phyloP scores from a whole-genome alignment of 2,329 filamentous ascomycete species.

The Neopestalotiopsis rosae region DNA sequence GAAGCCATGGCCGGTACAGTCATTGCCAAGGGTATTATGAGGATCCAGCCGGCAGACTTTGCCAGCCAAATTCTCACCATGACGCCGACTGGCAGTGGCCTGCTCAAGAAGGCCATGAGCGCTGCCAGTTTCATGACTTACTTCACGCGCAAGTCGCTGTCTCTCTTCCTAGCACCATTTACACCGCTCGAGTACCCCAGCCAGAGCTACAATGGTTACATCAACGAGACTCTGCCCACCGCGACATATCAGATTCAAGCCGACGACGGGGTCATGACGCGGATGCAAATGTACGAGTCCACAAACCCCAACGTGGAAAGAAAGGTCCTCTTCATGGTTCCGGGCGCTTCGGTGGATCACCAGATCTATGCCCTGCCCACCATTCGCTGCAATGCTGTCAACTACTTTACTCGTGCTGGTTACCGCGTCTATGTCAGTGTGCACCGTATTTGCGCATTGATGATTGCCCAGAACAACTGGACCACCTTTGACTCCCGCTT shows the following conservation, averaged over 20 bases:
- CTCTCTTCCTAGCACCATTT: slow-evolving; percentile 59
- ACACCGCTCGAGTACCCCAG: slow-evolving; percentile 61
- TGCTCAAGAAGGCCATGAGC: slow-evolving; percentile 49
- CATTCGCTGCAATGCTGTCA: slow-evolving; percentile 66
- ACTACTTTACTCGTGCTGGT: slow-evolving; percentile 65
- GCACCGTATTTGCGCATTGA: slow-evolving; percentile 61
- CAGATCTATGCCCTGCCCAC: slow-evolving; percentile 68
- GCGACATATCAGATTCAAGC: slow-evolving; percentile 53
- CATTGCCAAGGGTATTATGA: slow-evolving; percentile 65
- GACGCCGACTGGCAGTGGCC: slow-evolving; percentile 52
- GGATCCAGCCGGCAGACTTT: slow-evolving; percentile 60
- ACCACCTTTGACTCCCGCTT: slow-evolving; percentile 66
- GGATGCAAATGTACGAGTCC: slow-evolving; percentile 63
- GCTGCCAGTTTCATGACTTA: slow-evolving; percentile 58
- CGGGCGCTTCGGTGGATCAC: slow-evolving; percentile 67
- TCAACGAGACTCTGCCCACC: slow-evolving; percentile 55
- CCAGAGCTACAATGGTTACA: slow-evolving; percentile 52
- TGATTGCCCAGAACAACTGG: slow-evolving; percentile 55
- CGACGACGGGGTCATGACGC: slow-evolving; percentile 56
- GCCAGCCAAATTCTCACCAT: slow-evolving; percentile 60
- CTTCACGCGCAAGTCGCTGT: slow-evolving; percentile 59
- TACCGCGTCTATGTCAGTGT: slow-evolving; percentile 65
- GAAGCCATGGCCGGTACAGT: slow-evolving; percentile 47
- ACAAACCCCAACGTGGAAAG: slow-evolving; percentile 42
- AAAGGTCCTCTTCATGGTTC: slow-evolving; percentile 64